phyloP scores from a whole-genome alignment of 163 green algal species.

The Chlorella variabilis region DNA sequence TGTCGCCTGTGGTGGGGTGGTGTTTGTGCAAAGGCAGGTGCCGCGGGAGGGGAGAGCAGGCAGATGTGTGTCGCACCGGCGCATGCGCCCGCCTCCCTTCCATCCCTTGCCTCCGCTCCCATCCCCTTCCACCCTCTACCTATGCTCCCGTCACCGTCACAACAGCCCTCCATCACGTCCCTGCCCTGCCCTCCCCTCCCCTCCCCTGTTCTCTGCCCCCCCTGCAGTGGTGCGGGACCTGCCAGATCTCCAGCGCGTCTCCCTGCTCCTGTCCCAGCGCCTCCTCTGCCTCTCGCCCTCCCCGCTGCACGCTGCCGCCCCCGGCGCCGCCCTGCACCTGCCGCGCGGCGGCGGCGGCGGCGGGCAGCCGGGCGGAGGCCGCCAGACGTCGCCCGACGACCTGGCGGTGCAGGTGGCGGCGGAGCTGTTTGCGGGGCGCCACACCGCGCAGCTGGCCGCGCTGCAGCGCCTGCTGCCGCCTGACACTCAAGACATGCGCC shows the following conservation, averaged over 20 bases:
- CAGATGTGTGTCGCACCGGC: no score
- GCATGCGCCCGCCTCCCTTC: no score
- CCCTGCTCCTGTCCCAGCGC: conserved; percentile 15
- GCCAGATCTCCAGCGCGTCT: conserved; percentile 22
- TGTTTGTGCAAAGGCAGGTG: not conserved
- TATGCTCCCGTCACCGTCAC: no score
- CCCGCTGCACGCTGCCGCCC: not conserved
- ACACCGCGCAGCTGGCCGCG: conserved; percentile 20
- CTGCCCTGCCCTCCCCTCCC: not conserved
- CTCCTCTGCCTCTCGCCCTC: conserved; percentile 22
- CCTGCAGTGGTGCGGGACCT: conserved; percentile 32
- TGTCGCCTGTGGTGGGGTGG: not conserved
- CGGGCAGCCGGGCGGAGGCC: not conserved
- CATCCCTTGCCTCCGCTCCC: no score
- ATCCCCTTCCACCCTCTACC: no score
- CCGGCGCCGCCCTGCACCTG: no score
- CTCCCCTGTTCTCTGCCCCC: no score
- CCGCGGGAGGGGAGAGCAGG: no score
- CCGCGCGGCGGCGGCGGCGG: not conserved
- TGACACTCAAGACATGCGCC: not conserved
- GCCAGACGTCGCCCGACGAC: not conserved
- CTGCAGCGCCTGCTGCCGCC: conserved; percentile 25
- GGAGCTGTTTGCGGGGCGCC: conserved; percentile 16
- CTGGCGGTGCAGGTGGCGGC: not conserved
- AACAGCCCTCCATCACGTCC: no score